Conservation (phyloP, 1,139 yeast species). For the Pichia sp. region DNA sequence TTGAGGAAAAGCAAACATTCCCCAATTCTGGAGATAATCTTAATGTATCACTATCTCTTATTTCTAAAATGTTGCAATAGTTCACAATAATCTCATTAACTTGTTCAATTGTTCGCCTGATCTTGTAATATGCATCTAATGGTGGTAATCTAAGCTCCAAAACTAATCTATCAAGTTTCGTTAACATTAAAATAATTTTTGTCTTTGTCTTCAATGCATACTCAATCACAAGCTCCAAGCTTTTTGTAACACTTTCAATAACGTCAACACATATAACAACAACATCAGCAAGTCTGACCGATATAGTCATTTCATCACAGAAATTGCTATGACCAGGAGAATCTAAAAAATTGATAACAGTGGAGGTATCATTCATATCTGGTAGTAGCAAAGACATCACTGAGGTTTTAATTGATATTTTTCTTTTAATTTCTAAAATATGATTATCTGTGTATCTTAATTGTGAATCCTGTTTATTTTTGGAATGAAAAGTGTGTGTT, state of each 20-base stretch:
- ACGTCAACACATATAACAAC: slow-evolving; percentile 71
- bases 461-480: slow-evolving; percentile 30
- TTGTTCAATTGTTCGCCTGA: slow-evolving; percentile 56
- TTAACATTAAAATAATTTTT: slow-evolving; percentile 59
- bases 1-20: slow-evolving; percentile 72
- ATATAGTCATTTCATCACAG: slow-evolving; percentile 61
- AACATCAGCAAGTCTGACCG: slow-evolving; percentile 58
- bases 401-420: slow-evolving; percentile 58
- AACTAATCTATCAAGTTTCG: slow-evolving; percentile 77
- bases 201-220: slow-evolving; percentile 43
- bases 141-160: slow-evolving; percentile 75
- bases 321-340: slow-evolving; percentile 92
- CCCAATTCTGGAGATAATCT: slow-evolving; percentile 54
- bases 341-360: slow-evolving; percentile 61
- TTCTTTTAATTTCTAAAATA: slow-evolving; percentile 62
- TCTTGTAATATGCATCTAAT: slow-evolving; percentile 62
- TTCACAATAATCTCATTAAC: slow-evolving; percentile 47
- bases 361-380: slow-evolving; percentile 50
- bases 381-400: slow-evolving; percentile 61
- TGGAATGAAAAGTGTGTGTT: slow-evolving; percentile 45
- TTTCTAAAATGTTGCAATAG: not conserved
- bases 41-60: slow-evolving; percentile 25
- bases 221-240: slow-evolving; percentile 44
- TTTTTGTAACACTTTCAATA: slow-evolving; percentile 68
- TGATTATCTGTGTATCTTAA: slow-evolving; percentile 67